Conservation (phyloP, 164 flowering plant genomes). For the Magnolia officinalis region DNA sequence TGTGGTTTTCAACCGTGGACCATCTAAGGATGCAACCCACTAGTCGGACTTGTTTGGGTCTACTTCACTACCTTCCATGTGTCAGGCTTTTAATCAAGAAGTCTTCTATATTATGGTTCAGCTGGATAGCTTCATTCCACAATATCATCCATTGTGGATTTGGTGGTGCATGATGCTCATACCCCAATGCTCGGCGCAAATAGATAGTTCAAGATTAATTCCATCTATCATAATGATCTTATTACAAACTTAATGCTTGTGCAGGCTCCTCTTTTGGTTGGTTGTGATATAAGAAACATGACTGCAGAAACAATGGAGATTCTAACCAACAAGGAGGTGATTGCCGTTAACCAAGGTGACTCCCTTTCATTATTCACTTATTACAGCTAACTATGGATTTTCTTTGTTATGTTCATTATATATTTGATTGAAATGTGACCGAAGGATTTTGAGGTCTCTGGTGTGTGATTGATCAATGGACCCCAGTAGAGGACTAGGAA, state of each 20-base stretch:
- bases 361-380: not conserved
- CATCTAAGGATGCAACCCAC: no score
- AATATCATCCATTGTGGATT: not conserved
- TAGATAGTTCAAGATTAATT: not conserved
- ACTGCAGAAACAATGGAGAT: constrained; percentile 69
- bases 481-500: no score
- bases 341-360: constrained; percentile 90
- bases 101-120: not conserved
- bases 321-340: constrained; percentile 79
- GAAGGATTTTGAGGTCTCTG: not conserved
- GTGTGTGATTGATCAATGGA: not conserved
- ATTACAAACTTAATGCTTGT: constrained; percentile 5
- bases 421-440: no score
- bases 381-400: not conserved
- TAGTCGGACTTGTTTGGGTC: no score
- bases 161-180: not conserved
- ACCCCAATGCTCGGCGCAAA: not conserved
- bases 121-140: not conserved
- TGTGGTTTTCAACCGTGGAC: no score
- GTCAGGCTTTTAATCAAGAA: no score
- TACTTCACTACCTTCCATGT: no score
- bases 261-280: constrained; percentile 93
- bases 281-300: constrained; percentile 95
- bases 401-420: not conserved
- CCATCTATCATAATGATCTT: not conserved